Percentiles rank a stretch among this genome's conserved stretches.
Conservation (phyloP, 192 early-diverging fungal species). For the Gigaspora rosea region DNA sequence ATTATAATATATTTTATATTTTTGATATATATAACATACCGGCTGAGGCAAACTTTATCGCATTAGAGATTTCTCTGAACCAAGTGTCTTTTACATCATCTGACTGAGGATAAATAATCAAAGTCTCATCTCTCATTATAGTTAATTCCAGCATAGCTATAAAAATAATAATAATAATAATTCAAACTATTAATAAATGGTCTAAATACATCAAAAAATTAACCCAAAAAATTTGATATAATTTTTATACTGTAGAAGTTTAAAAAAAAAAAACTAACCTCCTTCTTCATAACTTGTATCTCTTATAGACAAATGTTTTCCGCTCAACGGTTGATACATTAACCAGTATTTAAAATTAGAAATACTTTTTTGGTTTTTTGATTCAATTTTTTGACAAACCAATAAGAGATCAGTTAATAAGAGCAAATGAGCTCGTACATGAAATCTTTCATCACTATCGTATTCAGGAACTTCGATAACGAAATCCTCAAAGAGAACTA, state of each 20-base stretch:
- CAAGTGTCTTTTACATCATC: slow-evolving; percentile 1
- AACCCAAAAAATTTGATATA: not conserved
- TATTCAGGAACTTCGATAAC: slow-evolving; percentile 32
- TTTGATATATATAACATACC: slow-evolving; percentile 19
- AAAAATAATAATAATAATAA: not conserved
- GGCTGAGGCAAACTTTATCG: slow-evolving; percentile 4
- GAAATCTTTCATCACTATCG: slow-evolving; percentile 34
- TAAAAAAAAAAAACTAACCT: slow-evolving; percentile 36
- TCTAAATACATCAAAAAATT: not conserved
- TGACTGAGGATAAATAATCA: not conserved
- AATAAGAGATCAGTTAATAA: slow-evolving; percentile 49
- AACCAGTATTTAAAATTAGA: slow-evolving; percentile 40
- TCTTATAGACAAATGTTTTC: slow-evolving; percentile 45
- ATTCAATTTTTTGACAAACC: slow-evolving; percentile 44
- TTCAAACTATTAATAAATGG: not conserved
- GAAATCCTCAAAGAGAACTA: slow-evolving; percentile 38
- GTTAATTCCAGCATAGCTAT: slow-evolving; percentile 14
- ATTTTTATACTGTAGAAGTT: too few relatives aligned
- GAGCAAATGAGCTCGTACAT: slow-evolving; percentile 45
- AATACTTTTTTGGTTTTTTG: slow-evolving; percentile 39
- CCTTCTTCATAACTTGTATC: slow-evolving; percentile 37
- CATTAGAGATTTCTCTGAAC: slow-evolving; percentile 3
- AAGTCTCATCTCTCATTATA: slow-evolving; percentile 14
- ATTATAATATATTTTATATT: too few relatives aligned
- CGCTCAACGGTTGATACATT: slow-evolving; percentile 51